Evolutionary conservation across 768 basidiomycete genomes (phyloP), one percentile per base, ranked within the genome.

Genomic region (Coprinopsis cinerea): DNA sequence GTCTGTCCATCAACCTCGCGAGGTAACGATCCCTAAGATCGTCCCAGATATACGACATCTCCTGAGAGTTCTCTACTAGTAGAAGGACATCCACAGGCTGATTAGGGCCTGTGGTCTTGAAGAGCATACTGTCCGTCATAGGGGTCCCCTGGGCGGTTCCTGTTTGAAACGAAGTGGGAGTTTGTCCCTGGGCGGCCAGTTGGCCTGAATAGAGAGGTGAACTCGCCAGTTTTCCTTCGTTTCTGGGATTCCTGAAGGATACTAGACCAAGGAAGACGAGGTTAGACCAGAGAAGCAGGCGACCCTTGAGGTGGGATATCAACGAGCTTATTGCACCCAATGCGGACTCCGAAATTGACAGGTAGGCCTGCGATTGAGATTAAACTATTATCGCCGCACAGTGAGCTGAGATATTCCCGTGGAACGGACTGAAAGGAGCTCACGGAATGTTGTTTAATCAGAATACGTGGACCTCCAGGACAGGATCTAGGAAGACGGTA

Each of bases 41-140:
- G 54, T 67, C 56, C 80, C 80, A 82, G 20, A 70, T 63, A 4
- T 53, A 17, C 22, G 63, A 60, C 67, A 79, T 75, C 1, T 62
- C 59, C 27, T 66, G 64, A 0, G 80, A 81, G 56, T 81, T 81
- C 64, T 82, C 80, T 54, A 81, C 69, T 51, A 82, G 66, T 52
- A 81, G 57, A 44, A 79, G 67, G n/a, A 70, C 65, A 28, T 64
- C 67, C 24, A 70, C 58, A 15, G 67, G 64, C 53, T 70, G 67
- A 52, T 65, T 58, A 14, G 63, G 60, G 22, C 13, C 14, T n/a
- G 17, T 4, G 26, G 49, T 37, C 28, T 32, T 30, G 49, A 50
- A 50, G 6, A 50, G 30, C 28, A 30, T 43, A 28, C 37, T 41
- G 17, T 39, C 37, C 3, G 47, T 37, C 47, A 48, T 48, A 28